Evolutionary conservation across 2,329 filamentous ascomycete species (phyloP).

Genomic region (Trichoderma harzianum): DNA sequence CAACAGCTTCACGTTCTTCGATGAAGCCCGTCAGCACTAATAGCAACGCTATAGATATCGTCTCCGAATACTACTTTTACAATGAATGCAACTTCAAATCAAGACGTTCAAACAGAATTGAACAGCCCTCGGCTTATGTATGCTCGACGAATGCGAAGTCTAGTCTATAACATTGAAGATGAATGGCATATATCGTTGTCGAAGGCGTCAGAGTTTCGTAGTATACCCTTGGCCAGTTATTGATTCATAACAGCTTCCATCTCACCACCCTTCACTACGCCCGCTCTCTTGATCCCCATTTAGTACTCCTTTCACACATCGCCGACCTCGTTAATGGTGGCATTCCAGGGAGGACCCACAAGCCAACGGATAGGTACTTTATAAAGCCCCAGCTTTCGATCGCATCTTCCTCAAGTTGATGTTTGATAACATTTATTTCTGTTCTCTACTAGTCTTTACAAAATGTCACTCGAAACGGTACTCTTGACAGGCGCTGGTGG

Average conservation of each 20-base stretch:
- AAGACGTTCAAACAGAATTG: background rate
- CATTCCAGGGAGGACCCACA: background rate
- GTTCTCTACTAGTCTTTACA: background rate
- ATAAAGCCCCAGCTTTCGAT: background rate
- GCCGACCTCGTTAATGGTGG: background rate
- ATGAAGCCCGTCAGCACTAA: background rate
- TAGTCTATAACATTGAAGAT: background rate
- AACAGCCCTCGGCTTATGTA: background rate
- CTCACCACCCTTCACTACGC: background rate
- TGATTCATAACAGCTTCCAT: background rate
- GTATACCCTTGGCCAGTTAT: background rate
- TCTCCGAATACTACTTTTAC: background rate
- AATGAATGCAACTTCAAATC: background rate
- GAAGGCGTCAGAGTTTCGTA: background rate
- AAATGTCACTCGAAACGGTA: background rate
- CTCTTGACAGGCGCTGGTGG: background rate
- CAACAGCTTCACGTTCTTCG: background rate
- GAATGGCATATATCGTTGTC: background rate
- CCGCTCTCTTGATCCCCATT: background rate
- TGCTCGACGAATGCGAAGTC: background rate
- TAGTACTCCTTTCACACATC: background rate
- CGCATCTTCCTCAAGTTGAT: background rate
- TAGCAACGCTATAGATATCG: background rate
- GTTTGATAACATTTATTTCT: background rate
- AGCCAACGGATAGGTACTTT: background rate